phyloP scores from a whole-genome alignment of 805 yeast genomes.

The Torulaspora maleeae region DNA sequence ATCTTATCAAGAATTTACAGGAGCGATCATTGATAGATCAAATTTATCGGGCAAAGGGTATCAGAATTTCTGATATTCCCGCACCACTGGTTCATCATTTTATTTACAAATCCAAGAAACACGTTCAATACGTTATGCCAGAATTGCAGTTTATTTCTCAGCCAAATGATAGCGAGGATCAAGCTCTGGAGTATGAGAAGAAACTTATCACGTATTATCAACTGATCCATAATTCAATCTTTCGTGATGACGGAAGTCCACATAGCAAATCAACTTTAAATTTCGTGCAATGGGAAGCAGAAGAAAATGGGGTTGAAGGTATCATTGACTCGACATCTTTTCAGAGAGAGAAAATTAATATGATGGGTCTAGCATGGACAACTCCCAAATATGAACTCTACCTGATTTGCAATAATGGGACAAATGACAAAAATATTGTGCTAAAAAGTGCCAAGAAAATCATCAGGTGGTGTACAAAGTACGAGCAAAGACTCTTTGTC shows the following conservation, averaged over 20 bases:
- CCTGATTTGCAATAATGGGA: constrained; percentile 50
- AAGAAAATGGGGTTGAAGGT: constrained; percentile 1
- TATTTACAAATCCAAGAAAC: constrained; percentile 64
- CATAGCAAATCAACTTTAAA: constrained; percentile 41
- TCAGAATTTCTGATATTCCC: constrained; percentile 48
- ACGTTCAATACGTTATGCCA: constrained; percentile 46
- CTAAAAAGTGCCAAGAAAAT: constrained; percentile 59
- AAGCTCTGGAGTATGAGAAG: constrained; percentile 17
- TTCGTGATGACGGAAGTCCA: constrained; percentile 28
- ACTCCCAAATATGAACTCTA: constrained; percentile 61
- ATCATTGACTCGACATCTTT: not conserved
- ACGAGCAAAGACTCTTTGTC: constrained; percentile 66
- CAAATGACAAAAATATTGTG: constrained; percentile 49
- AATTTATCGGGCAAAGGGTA: constrained; percentile 35
- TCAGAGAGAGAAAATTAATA: constrained; percentile 20
- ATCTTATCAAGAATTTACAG: constrained; percentile 43
- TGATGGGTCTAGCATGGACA: constrained; percentile 49
- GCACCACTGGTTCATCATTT: constrained; percentile 69
- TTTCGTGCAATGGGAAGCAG: constrained; percentile 42
- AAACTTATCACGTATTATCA: constrained; percentile 29
- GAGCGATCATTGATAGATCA: constrained; percentile 37
- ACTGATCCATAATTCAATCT: constrained; percentile 25
- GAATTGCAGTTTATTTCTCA: constrained; percentile 21
- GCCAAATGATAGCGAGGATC: constrained; percentile 6
- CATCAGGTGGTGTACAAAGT: constrained; percentile 69